These are phyloP conservation scores for Xylariaceae sp. DNA, from an alignment of 2,329 filamentous ascomycete genomes.

Conservation along the genomic window DNA sequence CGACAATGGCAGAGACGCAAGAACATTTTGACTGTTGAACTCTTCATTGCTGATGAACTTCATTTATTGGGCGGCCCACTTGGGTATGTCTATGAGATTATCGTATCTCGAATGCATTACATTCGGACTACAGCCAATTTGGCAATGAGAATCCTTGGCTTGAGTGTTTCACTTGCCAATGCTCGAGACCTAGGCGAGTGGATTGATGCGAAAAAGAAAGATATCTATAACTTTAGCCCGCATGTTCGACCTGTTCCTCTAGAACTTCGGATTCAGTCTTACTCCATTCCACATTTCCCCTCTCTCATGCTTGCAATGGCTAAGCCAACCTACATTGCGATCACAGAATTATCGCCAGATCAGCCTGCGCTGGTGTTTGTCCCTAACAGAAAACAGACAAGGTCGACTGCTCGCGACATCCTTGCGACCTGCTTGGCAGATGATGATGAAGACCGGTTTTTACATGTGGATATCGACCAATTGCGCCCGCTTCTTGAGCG, in stretches of 20 bases:
- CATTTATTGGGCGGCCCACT: conserved; percentile 87
- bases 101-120: conserved; percentile 97
- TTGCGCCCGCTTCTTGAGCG: conserved; percentile 81
- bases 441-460: conserved; percentile 91
- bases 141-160: conserved; percentile 82
- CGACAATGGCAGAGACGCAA: conserved; percentile 96
- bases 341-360: conserved; percentile 84
- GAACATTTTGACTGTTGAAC: conserved; percentile 86
- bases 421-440: conserved; percentile 86
- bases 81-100: conserved; percentile 92
- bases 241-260: conserved; percentile 86
- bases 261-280: conserved; percentile 94
- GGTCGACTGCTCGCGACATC: conserved; percentile 84
- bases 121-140: conserved; percentile 88
- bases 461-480: conserved; percentile 83
- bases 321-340: conserved; percentile 87
- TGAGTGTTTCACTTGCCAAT: conserved; percentile 92
- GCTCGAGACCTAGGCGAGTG: conserved; percentile 94
- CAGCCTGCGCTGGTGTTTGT: conserved; percentile 93
- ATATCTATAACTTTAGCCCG: conserved; percentile 98
- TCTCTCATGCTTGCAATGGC: conserved; percentile 99
- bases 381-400: conserved; percentile 89
- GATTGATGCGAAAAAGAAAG: conserved; percentile 97
- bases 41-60: conserved; percentile 94
- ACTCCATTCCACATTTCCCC: conserved; percentile 94